These are phyloP conservation scores for Phytophthora idaei DNA, from an alignment of 352 stramenopile species.

Conservation along the genomic window DNA sequence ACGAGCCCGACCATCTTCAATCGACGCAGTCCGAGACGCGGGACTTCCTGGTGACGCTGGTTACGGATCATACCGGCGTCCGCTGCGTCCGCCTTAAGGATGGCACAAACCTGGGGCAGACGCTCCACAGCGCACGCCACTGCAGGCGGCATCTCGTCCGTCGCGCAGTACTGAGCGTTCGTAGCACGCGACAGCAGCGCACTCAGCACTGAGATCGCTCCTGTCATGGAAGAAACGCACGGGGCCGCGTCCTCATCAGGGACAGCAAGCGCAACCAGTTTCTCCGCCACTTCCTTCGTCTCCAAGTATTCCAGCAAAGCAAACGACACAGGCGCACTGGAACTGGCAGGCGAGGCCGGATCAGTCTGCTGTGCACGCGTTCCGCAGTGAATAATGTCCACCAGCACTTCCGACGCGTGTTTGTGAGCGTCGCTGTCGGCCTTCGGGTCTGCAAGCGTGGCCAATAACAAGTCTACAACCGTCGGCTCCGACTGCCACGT, in stretches of 20 bases:
- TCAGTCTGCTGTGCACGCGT: constrained; percentile 77
- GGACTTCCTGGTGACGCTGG: constrained; percentile 74
- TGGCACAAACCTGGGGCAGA: constrained; percentile 70
- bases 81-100: constrained; percentile 61
- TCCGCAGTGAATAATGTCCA: constrained; percentile 88
- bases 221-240: constrained; percentile 78
- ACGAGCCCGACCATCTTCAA: constrained; percentile 84
- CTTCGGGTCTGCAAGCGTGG: constrained; percentile 49
- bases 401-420: constrained; percentile 80
- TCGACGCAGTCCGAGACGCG: constrained; percentile 72
- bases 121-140: constrained; percentile 59
- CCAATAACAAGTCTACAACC: constrained; percentile 72
- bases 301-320: constrained; percentile 82
- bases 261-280: constrained; percentile 67
- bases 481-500: constrained; percentile 75
- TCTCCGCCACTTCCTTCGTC: constrained; percentile 71
- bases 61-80: constrained; percentile 76
- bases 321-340: constrained; percentile 61
- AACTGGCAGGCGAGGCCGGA: constrained; percentile 62
- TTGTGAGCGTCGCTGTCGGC: constrained; percentile 84
- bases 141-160: constrained; percentile 64
- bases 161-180: constrained; percentile 76
- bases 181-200: constrained; percentile 78
- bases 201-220: constrained; percentile 76
- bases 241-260: constrained; percentile 25